Percentiles rank a stretch among this genome's conserved stretches.
phyloP scores from a whole-genome alignment of 1,139 yeast species.

The Meyerozyma smithsonii region DNA sequence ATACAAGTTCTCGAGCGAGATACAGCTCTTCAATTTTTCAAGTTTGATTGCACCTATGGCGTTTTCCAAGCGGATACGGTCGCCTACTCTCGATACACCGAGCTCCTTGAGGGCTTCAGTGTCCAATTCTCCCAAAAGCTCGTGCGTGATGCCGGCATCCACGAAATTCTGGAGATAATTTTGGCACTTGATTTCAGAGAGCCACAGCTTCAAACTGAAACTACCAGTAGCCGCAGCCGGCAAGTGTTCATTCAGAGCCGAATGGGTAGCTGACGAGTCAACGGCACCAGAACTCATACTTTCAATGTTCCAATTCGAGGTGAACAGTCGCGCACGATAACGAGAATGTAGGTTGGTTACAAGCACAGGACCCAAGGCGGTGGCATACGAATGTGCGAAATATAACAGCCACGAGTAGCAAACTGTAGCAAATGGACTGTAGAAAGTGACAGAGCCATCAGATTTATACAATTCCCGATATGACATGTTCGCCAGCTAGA shows the following conservation, averaged over 20 bases:
- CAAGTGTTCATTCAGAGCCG: background rate
- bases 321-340: background rate
- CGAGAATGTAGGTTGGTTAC: background rate
- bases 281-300: background rate
- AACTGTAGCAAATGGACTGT: too few species aligned
- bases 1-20: slow-evolving; percentile 29
- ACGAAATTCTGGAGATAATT: slow-evolving; percentile 32
- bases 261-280: background rate
- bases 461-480: too few species aligned
- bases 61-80: slow-evolving; percentile 61
- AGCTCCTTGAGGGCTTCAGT: slow-evolving; percentile 64
- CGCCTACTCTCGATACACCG: slow-evolving; percentile 79
- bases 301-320: background rate
- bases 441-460: too few species aligned
- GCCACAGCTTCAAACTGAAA: slow-evolving; percentile 31
- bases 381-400: too few species aligned
- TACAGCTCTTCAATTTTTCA: slow-evolving; percentile 27
- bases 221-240: background rate
- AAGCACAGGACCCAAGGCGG: too few species aligned
- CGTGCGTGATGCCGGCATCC: slow-evolving; percentile 54
- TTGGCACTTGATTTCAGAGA: slow-evolving; percentile 31
- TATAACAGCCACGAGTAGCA: too few species aligned
- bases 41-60: slow-evolving; percentile 44
- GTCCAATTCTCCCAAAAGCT: slow-evolving; percentile 62
- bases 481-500: too few species aligned